Conservation (phyloP, 2,329 filamentous ascomycete species). For the Endoconidiophora laricicola region DNA sequence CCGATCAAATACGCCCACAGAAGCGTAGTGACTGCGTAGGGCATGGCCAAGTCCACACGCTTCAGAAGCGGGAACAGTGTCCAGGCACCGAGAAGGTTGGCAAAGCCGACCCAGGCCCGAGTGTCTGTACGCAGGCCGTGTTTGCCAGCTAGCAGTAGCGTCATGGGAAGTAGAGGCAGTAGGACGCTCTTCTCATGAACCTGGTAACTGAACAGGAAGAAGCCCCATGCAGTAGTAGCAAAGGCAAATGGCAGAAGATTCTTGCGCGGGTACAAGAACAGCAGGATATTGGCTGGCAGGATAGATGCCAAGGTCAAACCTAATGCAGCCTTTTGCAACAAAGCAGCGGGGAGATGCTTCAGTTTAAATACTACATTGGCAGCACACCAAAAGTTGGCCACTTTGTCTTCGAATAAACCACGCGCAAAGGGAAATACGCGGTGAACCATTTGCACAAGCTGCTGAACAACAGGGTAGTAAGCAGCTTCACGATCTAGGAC, state of each 20-base stretch:
- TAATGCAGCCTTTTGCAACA: conserved; percentile 64
- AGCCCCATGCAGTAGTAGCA: conserved; percentile 79
- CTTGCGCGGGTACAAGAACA: conserved; percentile 64
- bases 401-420: conserved; percentile 97
- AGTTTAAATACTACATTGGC: conserved; percentile 83
- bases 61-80: conserved; percentile 85
- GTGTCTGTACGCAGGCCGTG: conserved; percentile 60
- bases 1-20: conserved; percentile 88
- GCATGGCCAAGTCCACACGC: conserved; percentile 66
- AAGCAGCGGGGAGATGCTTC: conserved; percentile 48
- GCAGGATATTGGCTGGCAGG: conserved; percentile 57
- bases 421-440: conserved; percentile 91
- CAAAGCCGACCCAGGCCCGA: conserved; percentile 88
- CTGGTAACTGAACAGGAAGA: conserved; percentile 95
- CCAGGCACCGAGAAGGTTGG: conserved; percentile 77
- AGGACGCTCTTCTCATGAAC: conserved; percentile 97
- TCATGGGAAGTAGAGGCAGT: conserved; percentile 85
- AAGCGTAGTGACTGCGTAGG: conserved; percentile 69
- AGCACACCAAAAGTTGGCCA: conserved; percentile 95
- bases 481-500: conserved; percentile 46
- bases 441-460: conserved; percentile 69
- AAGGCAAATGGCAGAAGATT: conserved; percentile 65
- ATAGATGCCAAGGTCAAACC: conserved; percentile 61
- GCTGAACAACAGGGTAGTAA: conserved; percentile 61
- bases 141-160: conserved; percentile 61